A percentile compares a stretch with the other conserved stretches of the same genome.
Conservation (phyloP, 257 asterid species). For the Ophiorrhiza pumila region DNA sequence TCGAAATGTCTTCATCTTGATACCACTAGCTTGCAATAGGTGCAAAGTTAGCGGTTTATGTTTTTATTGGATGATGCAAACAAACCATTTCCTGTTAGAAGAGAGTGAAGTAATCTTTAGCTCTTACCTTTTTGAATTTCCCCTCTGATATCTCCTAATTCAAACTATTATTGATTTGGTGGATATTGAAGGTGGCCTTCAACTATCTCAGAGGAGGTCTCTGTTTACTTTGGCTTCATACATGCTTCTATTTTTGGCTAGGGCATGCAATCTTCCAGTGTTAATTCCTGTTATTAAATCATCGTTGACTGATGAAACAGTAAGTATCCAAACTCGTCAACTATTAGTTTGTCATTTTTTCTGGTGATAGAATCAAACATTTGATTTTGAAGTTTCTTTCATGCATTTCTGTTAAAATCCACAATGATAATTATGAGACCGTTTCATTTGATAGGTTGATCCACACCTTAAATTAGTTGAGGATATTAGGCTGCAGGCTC, state of each 20-base stretch:
- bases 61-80: not conserved
- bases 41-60: not conserved
- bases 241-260: constrained; percentile 45
- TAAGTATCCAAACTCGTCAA: constrained; percentile 19
- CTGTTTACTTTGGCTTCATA: constrained; percentile 46
- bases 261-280: constrained; percentile 40
- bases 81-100: not conserved
- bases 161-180: not conserved
- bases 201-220: constrained; percentile 46
- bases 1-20: not conserved
- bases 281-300: constrained; percentile 36
- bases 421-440: not conserved
- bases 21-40: not conserved
- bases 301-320: constrained; percentile 43
- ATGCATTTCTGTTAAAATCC: not conserved
- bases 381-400: not conserved
- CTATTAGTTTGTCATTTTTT: constrained; percentile 5
- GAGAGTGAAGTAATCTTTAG: not conserved
- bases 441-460: constrained; percentile 30
- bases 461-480: constrained; percentile 42
- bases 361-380: not conserved
- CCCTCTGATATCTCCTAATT: not conserved
- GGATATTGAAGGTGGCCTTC: constrained; percentile 40
- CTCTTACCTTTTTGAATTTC: not conserved
- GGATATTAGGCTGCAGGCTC: constrained; percentile 34